Conservation (phyloP, 2,329 filamentous ascomycete genomes). For the Scedosporium minutisporum region DNA sequence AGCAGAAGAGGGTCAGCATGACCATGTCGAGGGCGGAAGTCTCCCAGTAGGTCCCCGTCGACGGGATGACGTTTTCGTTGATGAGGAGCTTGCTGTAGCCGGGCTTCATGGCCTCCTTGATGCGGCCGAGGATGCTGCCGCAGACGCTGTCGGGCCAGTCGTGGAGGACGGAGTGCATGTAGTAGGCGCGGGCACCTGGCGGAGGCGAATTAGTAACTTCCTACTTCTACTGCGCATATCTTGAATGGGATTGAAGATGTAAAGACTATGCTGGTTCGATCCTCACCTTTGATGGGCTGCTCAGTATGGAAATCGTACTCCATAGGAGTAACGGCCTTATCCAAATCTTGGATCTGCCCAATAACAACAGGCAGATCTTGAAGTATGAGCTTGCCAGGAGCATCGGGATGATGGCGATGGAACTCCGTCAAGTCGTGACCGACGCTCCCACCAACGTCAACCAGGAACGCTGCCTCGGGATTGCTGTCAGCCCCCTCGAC, state of each 20-base stretch:
- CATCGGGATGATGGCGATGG: conserved; percentile 15
- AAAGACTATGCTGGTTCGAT: not conserved
- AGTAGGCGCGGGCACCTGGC: conserved; percentile 20
- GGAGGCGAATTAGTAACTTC: too few relatives aligned
- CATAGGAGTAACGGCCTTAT: conserved; percentile 21
- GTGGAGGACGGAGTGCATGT: conserved; percentile 24
- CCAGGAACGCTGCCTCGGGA: conserved; percentile 18
- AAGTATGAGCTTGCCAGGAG: conserved; percentile 32
- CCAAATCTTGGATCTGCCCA: conserved; percentile 19
- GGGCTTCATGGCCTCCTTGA: conserved; percentile 18
- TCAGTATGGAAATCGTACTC: conserved; percentile 20
- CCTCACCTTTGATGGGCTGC: conserved; percentile 18
- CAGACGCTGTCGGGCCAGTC: conserved; percentile 20
- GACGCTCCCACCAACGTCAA: conserved; percentile 25
- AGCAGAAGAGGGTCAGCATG: conserved; percentile 18
- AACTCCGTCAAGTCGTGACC: conserved; percentile 26
- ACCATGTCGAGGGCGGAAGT: conserved; percentile 19
- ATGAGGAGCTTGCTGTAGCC: conserved; percentile 24
- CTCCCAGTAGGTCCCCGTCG: conserved; percentile 19
- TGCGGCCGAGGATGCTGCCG: conserved; percentile 16
- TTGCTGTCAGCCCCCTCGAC: conserved; percentile 18
- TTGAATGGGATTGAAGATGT: not conserved
- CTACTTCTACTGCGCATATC: too few relatives aligned
- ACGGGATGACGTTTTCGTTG: conserved; percentile 22
- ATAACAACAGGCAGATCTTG: conserved; percentile 37